A percentile compares a stretch with the other conserved stretches of the same genome.
Evolutionary conservation across 768 basidiomycete genomes (phyloP).

Genomic region (Leccinum pellstonianum): DNA sequence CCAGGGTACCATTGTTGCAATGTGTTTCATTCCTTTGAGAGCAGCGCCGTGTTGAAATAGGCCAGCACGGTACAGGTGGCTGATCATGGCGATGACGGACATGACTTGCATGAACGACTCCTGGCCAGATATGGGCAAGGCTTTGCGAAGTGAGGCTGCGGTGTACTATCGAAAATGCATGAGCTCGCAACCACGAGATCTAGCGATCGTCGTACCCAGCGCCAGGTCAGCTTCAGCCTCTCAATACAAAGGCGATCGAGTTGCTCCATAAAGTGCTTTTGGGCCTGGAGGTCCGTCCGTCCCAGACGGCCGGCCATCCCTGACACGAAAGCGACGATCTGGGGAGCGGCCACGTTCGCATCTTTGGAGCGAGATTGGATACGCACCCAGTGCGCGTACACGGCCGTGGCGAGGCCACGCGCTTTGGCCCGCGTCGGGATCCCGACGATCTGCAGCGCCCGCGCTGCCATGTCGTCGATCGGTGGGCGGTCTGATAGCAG

Average conservation of each 20-base stretch:
- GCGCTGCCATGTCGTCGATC: slow-evolving; percentile 11
- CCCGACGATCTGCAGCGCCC: slow-evolving; percentile 12
- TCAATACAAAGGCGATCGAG: slow-evolving; percentile 10
- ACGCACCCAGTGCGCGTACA: slow-evolving; percentile 18
- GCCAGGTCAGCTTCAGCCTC: slow-evolving; percentile 15
- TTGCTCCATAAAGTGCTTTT: slow-evolving; percentile 13
- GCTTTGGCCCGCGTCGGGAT: slow-evolving; percentile 12
- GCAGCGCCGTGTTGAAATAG: slow-evolving; percentile 7
- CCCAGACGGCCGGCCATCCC: slow-evolving; percentile 8
- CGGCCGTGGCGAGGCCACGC: slow-evolving; percentile 8
- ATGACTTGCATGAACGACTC: slow-evolving; percentile 16
- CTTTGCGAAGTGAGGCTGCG: not conserved
- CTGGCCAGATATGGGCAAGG: slow-evolving; percentile 2
- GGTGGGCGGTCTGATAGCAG: slow-evolving; percentile 1
- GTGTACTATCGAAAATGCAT: slow-evolving; percentile 11
- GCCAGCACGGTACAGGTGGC: slow-evolving; percentile 15
- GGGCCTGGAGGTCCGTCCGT: slow-evolving; percentile 3
- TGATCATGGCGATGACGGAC: slow-evolving; percentile 15
- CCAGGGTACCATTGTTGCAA: slow-evolving; percentile 18
- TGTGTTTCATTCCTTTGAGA: slow-evolving; percentile 6
- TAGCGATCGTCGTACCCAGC: slow-evolving; percentile 12
- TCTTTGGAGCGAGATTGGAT: slow-evolving; percentile 15
- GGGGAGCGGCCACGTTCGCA: not conserved
- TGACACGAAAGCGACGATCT: slow-evolving; percentile 12
- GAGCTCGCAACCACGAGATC: not conserved